Evolutionary conservation across 441 rosid genomes (phyloP).

Genomic region (Caryocar brasiliense): DNA sequence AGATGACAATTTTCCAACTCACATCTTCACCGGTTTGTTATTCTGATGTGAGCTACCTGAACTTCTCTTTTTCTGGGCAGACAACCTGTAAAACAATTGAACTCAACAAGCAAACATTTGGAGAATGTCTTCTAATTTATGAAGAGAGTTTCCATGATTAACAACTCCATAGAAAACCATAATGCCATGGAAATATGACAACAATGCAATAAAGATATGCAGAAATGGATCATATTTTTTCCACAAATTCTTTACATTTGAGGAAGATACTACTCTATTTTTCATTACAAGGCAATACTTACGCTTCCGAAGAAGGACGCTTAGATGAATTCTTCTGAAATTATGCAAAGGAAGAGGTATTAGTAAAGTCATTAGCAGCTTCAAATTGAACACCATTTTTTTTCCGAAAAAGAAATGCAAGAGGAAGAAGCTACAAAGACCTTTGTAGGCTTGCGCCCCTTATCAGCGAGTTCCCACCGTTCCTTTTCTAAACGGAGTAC

Average conservation of each 20-base stretch:
- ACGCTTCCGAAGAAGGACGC: conserved; percentile 38
- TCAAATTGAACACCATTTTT: neutral
- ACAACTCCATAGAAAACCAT: neutral
- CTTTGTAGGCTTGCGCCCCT: conserved; percentile 58
- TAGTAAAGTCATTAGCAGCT: too few relatives aligned
- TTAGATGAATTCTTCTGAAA: conserved; percentile 59
- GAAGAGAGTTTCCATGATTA: too few relatives aligned
- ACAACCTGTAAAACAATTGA: conserved; percentile 44
- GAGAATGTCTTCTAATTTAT: too few relatives aligned
- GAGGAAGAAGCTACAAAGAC: conserved; percentile 27
- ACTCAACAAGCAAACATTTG: too few relatives aligned
- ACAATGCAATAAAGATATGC: neutral
- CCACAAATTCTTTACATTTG: neutral
- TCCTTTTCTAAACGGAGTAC: conserved; percentile 83
- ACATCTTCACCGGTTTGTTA: conserved; percentile 44
- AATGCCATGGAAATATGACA: neutral
- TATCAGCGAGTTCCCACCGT: conserved; percentile 80
- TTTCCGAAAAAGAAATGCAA: conserved; percentile 4
- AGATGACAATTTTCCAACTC: conserved; percentile 23
- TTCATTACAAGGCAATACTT: conserved; percentile 22
- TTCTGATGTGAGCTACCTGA: conserved; percentile 26
- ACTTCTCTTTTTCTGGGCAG: conserved; percentile 40
- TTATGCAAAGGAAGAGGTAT: conserved; percentile 12
- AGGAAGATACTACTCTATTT: neutral
- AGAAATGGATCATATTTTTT: neutral